Evolutionary conservation across 306 rosid genomes (phyloP), one percentile per base, ranked within the genome.

Genomic region (Geum urbanum): DNA sequence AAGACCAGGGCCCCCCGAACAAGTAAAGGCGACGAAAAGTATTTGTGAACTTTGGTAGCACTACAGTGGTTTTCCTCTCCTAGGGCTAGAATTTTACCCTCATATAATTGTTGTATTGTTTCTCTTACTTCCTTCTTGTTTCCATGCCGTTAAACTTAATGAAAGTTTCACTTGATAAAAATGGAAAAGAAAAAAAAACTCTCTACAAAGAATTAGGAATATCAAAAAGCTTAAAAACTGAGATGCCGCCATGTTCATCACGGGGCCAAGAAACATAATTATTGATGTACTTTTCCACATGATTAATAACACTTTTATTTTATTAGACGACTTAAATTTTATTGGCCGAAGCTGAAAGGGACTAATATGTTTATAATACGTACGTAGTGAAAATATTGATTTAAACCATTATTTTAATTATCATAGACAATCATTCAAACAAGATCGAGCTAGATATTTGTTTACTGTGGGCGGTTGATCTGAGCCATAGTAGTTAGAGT

Each of bases 191-290:
- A 24, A 24, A 24, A 24, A 24, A 24, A 24, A 24, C 50, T 69
- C 22, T 57, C 19, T 5, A 32, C 69, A 76, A 75, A 70, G 18
- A 70, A 63, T 41, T 68, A 20, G 35, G 75, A 76, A 53, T 69
- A 62, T 53, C 39, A n/a, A 61, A 69, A 76, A 45, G 43, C 46
- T 27, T 53, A 76, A 69, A 65, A 52, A 58, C n/a, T 11, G 35
- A 22, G 40, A 55, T 59, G 59, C 20, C 40, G 14, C 41, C 69
- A 61, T 9, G 61, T 16, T 72, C 55, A 59, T 72, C 55, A 59
- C 63, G 63, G 80, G 66, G 55, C 71, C 66, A 76, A 47, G 60
- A 5, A 12, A 54, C 4, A 41, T 1, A 53, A 12, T 20, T 39
- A 51, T 35, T 40, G 51, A 40, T 11, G 9, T 41, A 14, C 0